Base-by-base conservation (phyloP, 192 early-diverging fungal species). In the Linnemannia exigua region DNA sequence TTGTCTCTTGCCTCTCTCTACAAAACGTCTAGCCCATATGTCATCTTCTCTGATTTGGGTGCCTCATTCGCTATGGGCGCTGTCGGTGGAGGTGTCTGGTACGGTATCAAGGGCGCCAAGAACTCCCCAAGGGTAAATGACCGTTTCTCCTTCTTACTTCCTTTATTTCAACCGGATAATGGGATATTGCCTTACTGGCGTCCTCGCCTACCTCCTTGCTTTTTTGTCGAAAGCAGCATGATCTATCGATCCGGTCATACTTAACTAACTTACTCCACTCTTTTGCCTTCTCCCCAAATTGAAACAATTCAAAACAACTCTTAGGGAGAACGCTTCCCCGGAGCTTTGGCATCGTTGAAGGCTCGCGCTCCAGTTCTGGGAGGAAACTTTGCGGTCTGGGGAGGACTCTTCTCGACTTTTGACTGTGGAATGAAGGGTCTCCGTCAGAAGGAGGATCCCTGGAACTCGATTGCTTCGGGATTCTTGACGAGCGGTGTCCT, bases 321-420 rank as follows among this genome's bases (percentile, higher is more conserved):
- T 19, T 84, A 92, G 90, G 95, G 97, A 52, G 99, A 99, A 85
- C 94, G 98, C 72, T 92, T 98, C 87, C 89, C 91, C 15, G 98
- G 98, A 75, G 94, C 96, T 17, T 75, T 99, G 36, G 91, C 94
- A 20, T 91, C 97, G 12, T 94, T 99, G 88, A 98, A 99, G 87
- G 94, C 96, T 48, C 95, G 98, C 70, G 97, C 96, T 17, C 99
- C 99, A 48, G 95, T 98, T 33, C 88, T 97, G 58, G 99, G 97
- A 67, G 99, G 99, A 50, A 98, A 98, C 92, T 99, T 99, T 93
- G 99, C 98, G 9, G 98, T 98, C 11, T 99, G 99, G 99, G 97
- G 98, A 81, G 97, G 97, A 66, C 93, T 99, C 80, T 99, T 99
- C 88, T 97, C 97, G 67, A 95, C 98, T 6, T 97, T 97, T 80